Evolutionary conservation across 345 rosid genomes (phyloP).

Genomic region (rapeseed (Brassica napus)): Da-Ae NC_063439.1:9301501-9302000

Average conservation of each 20-base stretch:
- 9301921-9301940: constrained; percentile 63
- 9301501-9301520: neutral
- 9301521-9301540: constrained; percentile 47
- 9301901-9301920: constrained; percentile 53
- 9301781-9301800: constrained; percentile 22
- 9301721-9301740: neutral
- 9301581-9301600: constrained; percentile 61
- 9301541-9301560: constrained; percentile 68
- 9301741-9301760: neutral
- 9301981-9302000: neutral
- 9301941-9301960: constrained; percentile 51
- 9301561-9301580: constrained; percentile 56
- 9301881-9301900: constrained; percentile 63
- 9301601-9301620: constrained; percentile 80
- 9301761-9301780: neutral
- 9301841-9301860: constrained; percentile 55
- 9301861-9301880: constrained; percentile 49
- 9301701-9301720: neutral
- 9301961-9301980: neutral
- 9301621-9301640: constrained; percentile 66
- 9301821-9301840: constrained; percentile 70
- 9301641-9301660: constrained; percentile 96
- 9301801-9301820: constrained; percentile 75
- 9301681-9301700: neutral
- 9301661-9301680: constrained; percentile 74